A percentile compares a stretch with the other conserved stretches of the same genome.
These are phyloP conservation scores for Metschnikowia arizonensis DNA, from an alignment of 805 yeast genomes.

Conservation along the genomic window DNA sequence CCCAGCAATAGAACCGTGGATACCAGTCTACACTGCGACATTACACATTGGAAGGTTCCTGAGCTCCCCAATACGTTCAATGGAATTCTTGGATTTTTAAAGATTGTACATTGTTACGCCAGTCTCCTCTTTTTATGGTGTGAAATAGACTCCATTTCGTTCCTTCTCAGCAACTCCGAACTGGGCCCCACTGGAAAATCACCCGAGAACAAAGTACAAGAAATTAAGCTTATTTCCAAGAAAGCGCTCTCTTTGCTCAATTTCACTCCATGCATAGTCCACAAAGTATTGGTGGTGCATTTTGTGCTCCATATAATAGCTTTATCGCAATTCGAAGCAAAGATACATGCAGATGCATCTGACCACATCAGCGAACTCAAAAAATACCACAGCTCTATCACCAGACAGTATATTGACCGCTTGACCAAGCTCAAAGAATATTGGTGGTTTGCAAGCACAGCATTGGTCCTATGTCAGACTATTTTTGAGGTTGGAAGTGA, in stretches of 20 bases:
- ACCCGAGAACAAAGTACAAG: background rate
- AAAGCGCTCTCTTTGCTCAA: background rate
- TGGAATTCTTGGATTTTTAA: background rate
- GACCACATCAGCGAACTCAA: background rate
- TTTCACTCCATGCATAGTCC: background rate
- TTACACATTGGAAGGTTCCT: background rate
- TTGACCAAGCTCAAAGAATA: background rate
- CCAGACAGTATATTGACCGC: background rate
- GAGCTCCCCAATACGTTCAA: background rate
- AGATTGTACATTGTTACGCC: constrained; percentile 4
- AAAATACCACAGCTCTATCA: background rate
- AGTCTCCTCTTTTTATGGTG: constrained; percentile 1
- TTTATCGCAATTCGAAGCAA: constrained; percentile 2
- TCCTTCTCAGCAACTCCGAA: constrained; percentile 2
- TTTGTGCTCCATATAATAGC: constrained; percentile 3
- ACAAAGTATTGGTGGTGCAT: constrained; percentile 5
- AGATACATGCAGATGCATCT: background rate
- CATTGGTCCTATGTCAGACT: constrained; percentile 1
- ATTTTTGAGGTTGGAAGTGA: background rate
- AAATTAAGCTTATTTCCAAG: background rate
- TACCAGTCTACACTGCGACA: background rate
- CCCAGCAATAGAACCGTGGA: constrained; percentile 2
- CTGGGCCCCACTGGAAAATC: background rate
- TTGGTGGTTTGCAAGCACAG: constrained; percentile 5
- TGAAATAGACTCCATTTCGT: constrained; percentile 5